phyloP scores from a whole-genome alignment of 768 basidiomycete genomes.

The button mushroom (Agaricus bisporus) region DNA sequence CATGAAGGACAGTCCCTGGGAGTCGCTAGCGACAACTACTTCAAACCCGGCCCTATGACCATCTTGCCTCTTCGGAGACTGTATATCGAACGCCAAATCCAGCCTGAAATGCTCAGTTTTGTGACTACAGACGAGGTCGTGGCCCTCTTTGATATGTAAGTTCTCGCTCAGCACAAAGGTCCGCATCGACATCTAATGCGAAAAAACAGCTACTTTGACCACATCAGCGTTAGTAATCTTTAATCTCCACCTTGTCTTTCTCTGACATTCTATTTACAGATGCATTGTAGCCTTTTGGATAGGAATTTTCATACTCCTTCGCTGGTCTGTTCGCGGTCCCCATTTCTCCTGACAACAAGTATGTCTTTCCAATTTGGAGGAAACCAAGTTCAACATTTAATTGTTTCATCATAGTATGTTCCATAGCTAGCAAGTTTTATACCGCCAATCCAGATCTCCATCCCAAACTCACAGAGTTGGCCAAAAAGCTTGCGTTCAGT shows the following conservation, averaged over 20 bases:
- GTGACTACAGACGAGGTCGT: conserved; percentile 86
- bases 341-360: conserved; percentile 93
- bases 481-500: conserved; percentile 82
- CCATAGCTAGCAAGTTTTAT: conserved; percentile 92
- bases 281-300: conserved; percentile 78
- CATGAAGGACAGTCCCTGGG: conserved; percentile 49
- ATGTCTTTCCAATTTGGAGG: conserved; percentile 22
- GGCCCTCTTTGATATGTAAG: conserved; percentile 84
- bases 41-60: conserved; percentile 90
- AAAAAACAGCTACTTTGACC: conserved; percentile 58
- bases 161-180: conserved; percentile 15
- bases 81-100: conserved; percentile 83
- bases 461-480: conserved; percentile 68
- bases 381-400: background rate
- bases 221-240: conserved; percentile 54
- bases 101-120: conserved; percentile 91
- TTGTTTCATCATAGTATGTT: conserved; percentile 61
- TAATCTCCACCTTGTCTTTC: background rate
- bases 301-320: conserved; percentile 90
- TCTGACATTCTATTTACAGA: conserved; percentile 30
- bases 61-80: conserved; percentile 77
- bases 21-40: conserved; percentile 83
- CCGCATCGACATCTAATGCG: conserved; percentile 10
- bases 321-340: conserved; percentile 89
- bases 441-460: conserved; percentile 77